phyloP scores from a whole-genome alignment of 257 asterid genomes.

The Orobanche coerulescens region DNA sequence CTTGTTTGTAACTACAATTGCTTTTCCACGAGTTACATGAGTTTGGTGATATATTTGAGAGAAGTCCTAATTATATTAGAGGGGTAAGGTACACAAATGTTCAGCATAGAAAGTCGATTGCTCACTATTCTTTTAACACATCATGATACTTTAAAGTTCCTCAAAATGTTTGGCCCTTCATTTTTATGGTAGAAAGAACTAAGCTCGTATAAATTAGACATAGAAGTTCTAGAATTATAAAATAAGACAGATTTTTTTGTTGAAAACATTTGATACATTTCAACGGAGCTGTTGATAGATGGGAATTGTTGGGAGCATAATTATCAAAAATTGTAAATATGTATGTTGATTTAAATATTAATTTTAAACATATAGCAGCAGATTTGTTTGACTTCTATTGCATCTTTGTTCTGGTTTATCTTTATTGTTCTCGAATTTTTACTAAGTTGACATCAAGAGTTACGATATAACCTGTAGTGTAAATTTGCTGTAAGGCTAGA shows the following conservation, averaged over 20 bases:
- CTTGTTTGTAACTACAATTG: no score
- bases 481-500: background rate
- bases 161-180: no score
- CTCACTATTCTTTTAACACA: no score
- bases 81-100: no score
- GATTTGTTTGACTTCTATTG: constrained; percentile 10
- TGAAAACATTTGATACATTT: background rate
- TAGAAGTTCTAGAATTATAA: background rate
- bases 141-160: no score
- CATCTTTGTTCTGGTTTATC: background rate
- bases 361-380: background rate
- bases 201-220: background rate
- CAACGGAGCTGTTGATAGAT: background rate
- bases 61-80: no score
- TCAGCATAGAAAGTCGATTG: no score
- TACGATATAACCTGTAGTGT: background rate
- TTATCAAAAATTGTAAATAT: background rate
- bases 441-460: background rate
- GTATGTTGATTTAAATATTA: background rate
- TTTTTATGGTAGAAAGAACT: no score
- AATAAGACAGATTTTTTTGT: background rate
- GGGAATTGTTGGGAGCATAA: background rate
- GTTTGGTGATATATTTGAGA: no score
- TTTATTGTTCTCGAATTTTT: background rate
- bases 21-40: no score